These are phyloP conservation scores for Rossbeevera mucosa DNA, from an alignment of 768 basidiomycete species.

Conservation along the genomic window DNA sequence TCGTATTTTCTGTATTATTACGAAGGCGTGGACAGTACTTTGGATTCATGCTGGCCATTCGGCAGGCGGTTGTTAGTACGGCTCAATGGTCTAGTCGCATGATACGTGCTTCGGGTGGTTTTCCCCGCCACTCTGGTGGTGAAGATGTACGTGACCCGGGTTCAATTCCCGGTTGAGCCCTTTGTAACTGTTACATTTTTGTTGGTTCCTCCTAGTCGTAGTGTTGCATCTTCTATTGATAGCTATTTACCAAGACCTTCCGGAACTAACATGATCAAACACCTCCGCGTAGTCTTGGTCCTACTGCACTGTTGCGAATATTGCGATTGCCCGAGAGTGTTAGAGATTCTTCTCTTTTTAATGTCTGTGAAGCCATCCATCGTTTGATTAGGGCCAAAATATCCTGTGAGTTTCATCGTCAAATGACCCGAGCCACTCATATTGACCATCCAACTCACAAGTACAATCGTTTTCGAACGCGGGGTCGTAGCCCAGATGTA, in stretches of 20 bases:
- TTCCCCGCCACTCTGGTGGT: constrained; percentile 6
- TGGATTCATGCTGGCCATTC: neutral
- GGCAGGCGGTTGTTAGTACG: constrained; percentile 19
- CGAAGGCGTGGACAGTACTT: neutral
- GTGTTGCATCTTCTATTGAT: constrained; percentile 2
- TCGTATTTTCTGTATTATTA: neutral
- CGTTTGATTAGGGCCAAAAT: constrained; percentile 25
- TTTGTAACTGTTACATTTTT: constrained; percentile 3
- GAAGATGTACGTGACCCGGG: constrained; percentile 35
- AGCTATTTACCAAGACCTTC: constrained; percentile 15
- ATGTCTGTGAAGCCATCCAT: constrained; percentile 20
- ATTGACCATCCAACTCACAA: constrained; percentile 11
- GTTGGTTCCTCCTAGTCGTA: neutral
- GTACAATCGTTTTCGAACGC: constrained; percentile 14
- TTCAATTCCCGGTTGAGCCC: constrained; percentile 34
- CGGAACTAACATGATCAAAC: constrained; percentile 14
- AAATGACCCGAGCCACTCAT: neutral
- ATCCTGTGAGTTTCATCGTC: constrained; percentile 17
- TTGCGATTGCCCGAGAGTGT: neutral
- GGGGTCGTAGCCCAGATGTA: constrained; percentile 20
- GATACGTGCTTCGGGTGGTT: constrained; percentile 33
- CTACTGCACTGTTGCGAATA: constrained; percentile 17
- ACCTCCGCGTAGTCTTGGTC: constrained; percentile 23
- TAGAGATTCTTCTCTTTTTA: constrained; percentile 15
- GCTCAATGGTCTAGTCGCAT: constrained; percentile 36